A percentile compares a stretch with the other conserved stretches of the same genome.
Evolutionary conservation across 169 alveolate genomes (phyloP).

Genomic region (Plasmodium cynomolgi): DNA sequence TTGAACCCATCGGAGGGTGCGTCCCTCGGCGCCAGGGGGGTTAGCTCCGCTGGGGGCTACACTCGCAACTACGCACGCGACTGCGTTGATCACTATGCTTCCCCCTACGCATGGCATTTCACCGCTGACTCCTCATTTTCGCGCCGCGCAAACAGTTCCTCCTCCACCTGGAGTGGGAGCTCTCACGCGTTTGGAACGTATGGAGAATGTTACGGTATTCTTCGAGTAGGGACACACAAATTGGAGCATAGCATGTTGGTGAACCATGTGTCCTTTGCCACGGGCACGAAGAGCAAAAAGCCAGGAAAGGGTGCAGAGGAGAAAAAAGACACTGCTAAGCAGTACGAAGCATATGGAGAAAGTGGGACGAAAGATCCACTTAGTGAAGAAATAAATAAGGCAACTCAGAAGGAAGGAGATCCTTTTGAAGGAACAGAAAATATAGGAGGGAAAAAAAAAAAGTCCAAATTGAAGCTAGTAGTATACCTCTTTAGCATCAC

Average conservation of each 20-base stretch:
- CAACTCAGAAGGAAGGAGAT: neutral
- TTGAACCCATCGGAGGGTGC: neutral
- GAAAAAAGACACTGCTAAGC: neutral
- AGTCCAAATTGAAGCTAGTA: constrained; percentile 23
- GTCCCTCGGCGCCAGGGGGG: neutral
- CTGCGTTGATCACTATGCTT: neutral
- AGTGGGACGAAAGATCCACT: neutral
- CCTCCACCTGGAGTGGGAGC: neutral
- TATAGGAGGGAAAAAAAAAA: constrained; percentile 19
- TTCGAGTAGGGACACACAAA: neutral
- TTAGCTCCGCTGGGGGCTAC: neutral
- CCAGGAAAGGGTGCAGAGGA: neutral
- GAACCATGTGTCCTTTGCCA: neutral
- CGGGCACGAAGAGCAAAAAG: neutral
- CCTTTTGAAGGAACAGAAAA: neutral
- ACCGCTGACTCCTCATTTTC: neutral
- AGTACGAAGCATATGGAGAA: neutral
- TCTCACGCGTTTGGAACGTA: neutral
- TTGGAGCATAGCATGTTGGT: neutral
- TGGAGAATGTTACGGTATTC: neutral
- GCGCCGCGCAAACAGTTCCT: neutral
- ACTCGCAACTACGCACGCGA: neutral
- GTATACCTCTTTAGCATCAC: neutral
- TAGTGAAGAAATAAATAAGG: neutral
- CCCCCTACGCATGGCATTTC: neutral